Base-by-base conservation (phyloP, 306 rosid species). In the Dicorynia guianensis region DNA sequence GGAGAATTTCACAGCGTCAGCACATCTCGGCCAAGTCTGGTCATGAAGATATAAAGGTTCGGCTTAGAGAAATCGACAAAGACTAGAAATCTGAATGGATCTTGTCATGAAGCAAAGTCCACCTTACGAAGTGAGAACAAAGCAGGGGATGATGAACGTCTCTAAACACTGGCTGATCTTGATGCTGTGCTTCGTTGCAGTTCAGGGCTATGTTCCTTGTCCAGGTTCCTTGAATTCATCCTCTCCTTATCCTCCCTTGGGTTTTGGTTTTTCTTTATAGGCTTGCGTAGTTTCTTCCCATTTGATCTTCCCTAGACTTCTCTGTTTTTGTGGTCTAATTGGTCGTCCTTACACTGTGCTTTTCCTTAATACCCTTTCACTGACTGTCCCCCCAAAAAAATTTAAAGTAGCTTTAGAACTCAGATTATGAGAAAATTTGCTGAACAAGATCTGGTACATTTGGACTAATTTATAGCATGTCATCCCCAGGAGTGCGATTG, bases 401-500 rank as follows among this genome's bases (percentile, higher is more conserved):
- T 17, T 2, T 11, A 63, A 48, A 15, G 13, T 17, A 43, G 62
- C 57, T 69, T 63, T 60, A 55, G 20, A 44, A 25, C 59, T 14
- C 43, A 50, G 38, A 13, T 62, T 69, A 61, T 69, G 57, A 75
- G 42, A 75, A 62, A 13, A 46, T 54, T 80, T 43, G 11, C 5
- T 39, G 62, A 62, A 50, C 63, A 75, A 60, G 30, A 49, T 69
- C 5, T 44, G 54, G 15, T 13, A 35, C 36, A 69, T 62, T 75
- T 64, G 68, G 79, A 83, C 87, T 84, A 76, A 84, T 62, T 50
- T 77, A 71, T 35, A 77, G 44, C 50, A 20, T 53, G 44, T 78
- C 68, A 75, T 85, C 11, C 58, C 15, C 86, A 85, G 88, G 83
- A 15, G 79, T 85, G 49, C 81, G 79, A 70, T 78, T 85, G 86